Conservation (phyloP, 441 rosid genomes). For the Erodium chrysanthum region DNA sequence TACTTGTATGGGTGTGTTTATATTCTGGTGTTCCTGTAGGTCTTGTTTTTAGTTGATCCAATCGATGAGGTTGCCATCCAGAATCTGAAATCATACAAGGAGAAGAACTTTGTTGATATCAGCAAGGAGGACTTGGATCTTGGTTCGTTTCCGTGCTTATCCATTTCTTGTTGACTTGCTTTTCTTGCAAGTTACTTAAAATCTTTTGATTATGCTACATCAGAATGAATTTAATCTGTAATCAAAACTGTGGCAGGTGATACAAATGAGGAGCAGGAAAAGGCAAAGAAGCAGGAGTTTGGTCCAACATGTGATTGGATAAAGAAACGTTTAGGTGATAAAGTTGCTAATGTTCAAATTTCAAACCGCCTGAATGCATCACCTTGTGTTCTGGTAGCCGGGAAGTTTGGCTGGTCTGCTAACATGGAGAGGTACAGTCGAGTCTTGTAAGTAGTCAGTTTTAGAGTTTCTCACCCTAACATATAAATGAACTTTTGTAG, state of each 20-base stretch:
- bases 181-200: too few species aligned
- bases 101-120: conserved; percentile 90
- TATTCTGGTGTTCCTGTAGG: conserved; percentile 31
- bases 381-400: conserved; percentile 93
- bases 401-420: conserved; percentile 99
- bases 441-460: neutral
- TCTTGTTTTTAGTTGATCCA: conserved; percentile 86
- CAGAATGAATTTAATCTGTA: neutral
- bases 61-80: conserved; percentile 96
- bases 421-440: conserved; percentile 80
- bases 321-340: conserved; percentile 87
- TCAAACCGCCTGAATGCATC: conserved; percentile 84
- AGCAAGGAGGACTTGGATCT: conserved; percentile 23
- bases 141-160: conserved; percentile 36
- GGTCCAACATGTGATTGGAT: conserved; percentile 82
- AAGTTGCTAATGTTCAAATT: conserved; percentile 85
- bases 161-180: neutral
- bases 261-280: conserved; percentile 80
- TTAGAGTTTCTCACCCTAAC: too few species aligned
- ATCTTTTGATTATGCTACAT: too few species aligned
- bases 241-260: conserved; percentile 39
- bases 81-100: conserved; percentile 88
- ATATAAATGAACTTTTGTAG: neutral
- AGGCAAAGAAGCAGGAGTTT: conserved; percentile 67
- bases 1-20: conserved; percentile 8